Percentiles rank a stretch among this genome's conserved stretches.
These are phyloP conservation scores for Amanita pseudoporphyria DNA, from an alignment of 768 basidiomycete genomes.

Conservation along the genomic window DNA sequence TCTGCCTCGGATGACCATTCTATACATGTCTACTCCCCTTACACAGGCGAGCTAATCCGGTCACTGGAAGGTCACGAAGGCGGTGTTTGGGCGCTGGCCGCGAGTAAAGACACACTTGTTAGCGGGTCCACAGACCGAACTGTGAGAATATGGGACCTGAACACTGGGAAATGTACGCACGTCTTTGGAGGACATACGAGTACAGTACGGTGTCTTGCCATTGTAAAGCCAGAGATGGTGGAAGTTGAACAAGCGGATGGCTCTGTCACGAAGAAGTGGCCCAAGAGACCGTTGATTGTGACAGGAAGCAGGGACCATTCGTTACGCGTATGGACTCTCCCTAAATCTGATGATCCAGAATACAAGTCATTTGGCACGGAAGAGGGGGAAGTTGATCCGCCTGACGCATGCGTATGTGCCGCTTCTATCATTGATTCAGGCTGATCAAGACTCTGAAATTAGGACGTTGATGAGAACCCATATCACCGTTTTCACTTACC, in stretches of 20 bases:
- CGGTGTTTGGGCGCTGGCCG: slow-evolving; percentile 94
- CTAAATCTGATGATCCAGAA: slow-evolving; percentile 60
- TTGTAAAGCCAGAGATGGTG: slow-evolving; percentile 88
- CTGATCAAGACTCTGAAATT: not conserved
- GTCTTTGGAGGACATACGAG: slow-evolving; percentile 95
- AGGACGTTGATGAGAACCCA: slow-evolving; percentile 73
- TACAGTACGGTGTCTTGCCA: slow-evolving; percentile 92
- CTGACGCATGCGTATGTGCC: slow-evolving; percentile 27
- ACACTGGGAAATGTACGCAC: slow-evolving; percentile 76
- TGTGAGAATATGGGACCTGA: slow-evolving; percentile 84
- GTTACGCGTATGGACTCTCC: slow-evolving; percentile 48
- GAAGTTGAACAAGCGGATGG: slow-evolving; percentile 61
- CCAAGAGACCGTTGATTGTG: slow-evolving; percentile 59
- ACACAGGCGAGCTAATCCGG: slow-evolving; percentile 63
- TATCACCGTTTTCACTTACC: slow-evolving; percentile 79
- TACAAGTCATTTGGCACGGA: slow-evolving; percentile 60
- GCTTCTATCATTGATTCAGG: not conserved
- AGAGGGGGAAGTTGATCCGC: slow-evolving; percentile 48
- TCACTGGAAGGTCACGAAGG: slow-evolving; percentile 88
- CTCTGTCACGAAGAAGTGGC: slow-evolving; percentile 51
- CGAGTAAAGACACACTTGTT: slow-evolving; percentile 79
- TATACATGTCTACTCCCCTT: slow-evolving; percentile 90
- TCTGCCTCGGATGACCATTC: slow-evolving; percentile 97
- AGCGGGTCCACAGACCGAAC: slow-evolving; percentile 92
- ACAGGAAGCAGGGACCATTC: slow-evolving; percentile 68